Conservation (phyloP, 2,329 filamentous ascomycete species). For the Aspergillus unguis region DNA sequence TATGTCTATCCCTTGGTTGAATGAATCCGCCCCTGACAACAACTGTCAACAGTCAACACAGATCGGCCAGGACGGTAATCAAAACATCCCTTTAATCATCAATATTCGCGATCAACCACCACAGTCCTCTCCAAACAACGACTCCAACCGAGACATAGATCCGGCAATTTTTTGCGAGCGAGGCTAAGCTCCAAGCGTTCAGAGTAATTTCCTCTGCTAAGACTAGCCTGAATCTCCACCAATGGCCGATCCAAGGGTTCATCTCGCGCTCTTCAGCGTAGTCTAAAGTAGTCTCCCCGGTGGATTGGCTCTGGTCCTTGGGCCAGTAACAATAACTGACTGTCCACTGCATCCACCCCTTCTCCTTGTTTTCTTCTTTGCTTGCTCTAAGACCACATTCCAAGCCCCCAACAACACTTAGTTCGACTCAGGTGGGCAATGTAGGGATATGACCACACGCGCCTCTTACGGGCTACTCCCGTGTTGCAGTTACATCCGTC, state of each 20-base stretch:
- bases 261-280: slow-evolving; percentile 3
- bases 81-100: no score
- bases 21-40: neutral
- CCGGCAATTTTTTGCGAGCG: neutral
- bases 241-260: slow-evolving; percentile 6
- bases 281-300: slow-evolving; percentile 4
- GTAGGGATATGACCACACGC: neutral
- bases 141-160: neutral
- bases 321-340: neutral
- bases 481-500: slow-evolving; percentile 2
- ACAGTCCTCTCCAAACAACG: no score
- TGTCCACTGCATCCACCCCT: neutral
- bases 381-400: neutral
- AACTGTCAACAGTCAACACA: neutral
- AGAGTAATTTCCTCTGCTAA: slow-evolving; percentile 3
- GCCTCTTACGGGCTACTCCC: slow-evolving; percentile 1
- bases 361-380: neutral
- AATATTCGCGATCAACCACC: no score
- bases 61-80: no score
- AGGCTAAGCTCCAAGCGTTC: neutral
- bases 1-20: neutral
- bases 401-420: neutral
- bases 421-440: neutral
- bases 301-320: neutral
- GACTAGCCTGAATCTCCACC: slow-evolving; percentile 9